Percentiles rank a stretch among this genome's conserved stretches.
Conservation (phyloP, 106 monocot genomes). For the Allium cepa region DNA sequence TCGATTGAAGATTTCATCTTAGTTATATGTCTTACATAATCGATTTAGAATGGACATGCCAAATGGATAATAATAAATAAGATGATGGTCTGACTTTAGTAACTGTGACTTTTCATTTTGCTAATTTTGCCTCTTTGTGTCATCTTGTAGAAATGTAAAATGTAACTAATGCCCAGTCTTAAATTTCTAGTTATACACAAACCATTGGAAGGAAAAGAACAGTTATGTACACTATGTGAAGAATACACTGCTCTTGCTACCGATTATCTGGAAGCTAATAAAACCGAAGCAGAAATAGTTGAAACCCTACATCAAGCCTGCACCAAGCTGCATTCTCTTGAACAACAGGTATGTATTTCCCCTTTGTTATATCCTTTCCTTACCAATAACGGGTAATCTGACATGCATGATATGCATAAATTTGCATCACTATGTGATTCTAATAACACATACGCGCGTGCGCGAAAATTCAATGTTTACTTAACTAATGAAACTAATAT, state of each 20-base stretch:
- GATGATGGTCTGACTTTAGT: no score
- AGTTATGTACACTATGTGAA: conserved; percentile 53
- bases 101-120: no score
- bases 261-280: conserved; percentile 35
- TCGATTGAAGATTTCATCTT: no score
- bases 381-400: not conserved
- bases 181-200: no score
- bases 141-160: no score
- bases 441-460: not conserved
- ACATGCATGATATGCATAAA: not conserved
- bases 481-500: no score
- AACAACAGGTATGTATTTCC: conserved; percentile 32
- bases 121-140: no score
- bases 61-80: no score
- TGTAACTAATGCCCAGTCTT: no score
- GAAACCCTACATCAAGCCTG: conserved; percentile 47
- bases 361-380: not conserved
- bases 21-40: no score
- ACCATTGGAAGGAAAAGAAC: conserved; percentile 20
- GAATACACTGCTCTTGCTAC: conserved; percentile 37
- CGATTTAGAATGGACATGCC: no score
- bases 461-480: no score
- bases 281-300: conserved; percentile 45
- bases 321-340: conserved; percentile 26
- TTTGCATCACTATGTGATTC: not conserved